These are phyloP conservation scores for Candolleomyces efflorescens DNA, from an alignment of 768 basidiomycete species.

Conservation along the genomic window DNA sequence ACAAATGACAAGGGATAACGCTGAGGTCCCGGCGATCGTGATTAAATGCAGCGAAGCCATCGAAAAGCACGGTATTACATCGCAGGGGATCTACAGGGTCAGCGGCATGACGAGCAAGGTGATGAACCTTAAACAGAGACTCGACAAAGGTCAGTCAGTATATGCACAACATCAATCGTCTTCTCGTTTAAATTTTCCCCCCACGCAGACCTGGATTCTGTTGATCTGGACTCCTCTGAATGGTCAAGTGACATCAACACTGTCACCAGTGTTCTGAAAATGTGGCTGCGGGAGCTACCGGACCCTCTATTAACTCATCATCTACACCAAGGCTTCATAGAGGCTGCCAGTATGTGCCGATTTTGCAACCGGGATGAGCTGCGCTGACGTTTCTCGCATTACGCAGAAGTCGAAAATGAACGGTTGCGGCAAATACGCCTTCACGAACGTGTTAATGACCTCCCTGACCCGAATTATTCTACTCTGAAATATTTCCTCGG, in stretches of 20 bases:
- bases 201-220: constrained; percentile 68
- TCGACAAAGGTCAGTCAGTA: constrained; percentile 70
- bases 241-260: constrained; percentile 96
- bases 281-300: constrained; percentile 95
- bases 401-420: constrained; percentile 85
- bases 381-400: neutral
- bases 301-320: constrained; percentile 84
- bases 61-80: constrained; percentile 80
- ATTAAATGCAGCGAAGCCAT: constrained; percentile 89
- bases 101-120: constrained; percentile 91
- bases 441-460: constrained; percentile 95
- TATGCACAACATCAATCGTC: neutral
- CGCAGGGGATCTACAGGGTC: constrained; percentile 90
- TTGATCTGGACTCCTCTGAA: constrained; percentile 84
- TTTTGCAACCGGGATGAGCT: neutral
- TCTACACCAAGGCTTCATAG: constrained; percentile 90
- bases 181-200: constrained; percentile 6
- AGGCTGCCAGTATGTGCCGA: constrained; percentile 78
- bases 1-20: constrained; percentile 88
- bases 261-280: constrained; percentile 89
- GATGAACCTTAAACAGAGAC: constrained; percentile 68
- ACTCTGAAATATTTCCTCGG: constrained; percentile 95
- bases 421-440: constrained; percentile 91
- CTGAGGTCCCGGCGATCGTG: constrained; percentile 85
- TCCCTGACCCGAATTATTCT: constrained; percentile 98